Percentiles rank a stretch among this genome's conserved stretches.
Evolutionary conservation across 1,284 basidiomycete species (phyloP).

Genomic region (Fomitopsis palustris): DNA sequence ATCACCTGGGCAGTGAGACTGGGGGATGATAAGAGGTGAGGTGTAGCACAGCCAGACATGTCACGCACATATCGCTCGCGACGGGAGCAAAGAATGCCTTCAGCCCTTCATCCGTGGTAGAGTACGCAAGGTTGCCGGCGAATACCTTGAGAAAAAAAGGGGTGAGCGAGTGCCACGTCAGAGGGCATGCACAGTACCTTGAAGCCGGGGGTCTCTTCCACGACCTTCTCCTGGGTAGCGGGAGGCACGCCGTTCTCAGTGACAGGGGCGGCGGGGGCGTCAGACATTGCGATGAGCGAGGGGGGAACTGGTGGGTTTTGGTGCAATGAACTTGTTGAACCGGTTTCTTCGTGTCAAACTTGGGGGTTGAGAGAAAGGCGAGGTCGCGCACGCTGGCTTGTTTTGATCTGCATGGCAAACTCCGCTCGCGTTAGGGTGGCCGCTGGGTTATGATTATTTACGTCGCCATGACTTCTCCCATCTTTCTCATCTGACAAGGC

Average conservation of each 20-base stretch:
- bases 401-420: slow-evolving; percentile 31
- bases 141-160: slow-evolving; percentile 57
- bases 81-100: slow-evolving; percentile 84
- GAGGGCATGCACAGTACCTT: slow-evolving; percentile 46
- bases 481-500: slow-evolving; percentile 7
- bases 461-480: slow-evolving; percentile 30
- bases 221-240: slow-evolving; percentile 60
- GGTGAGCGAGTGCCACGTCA: slow-evolving; percentile 28
- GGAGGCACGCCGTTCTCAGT: slow-evolving; percentile 77
- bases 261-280: slow-evolving; percentile 77
- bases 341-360: slow-evolving; percentile 78
- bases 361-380: slow-evolving; percentile 66
- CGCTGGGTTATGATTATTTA: slow-evolving; percentile 13
- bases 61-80: slow-evolving; percentile 76
- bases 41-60: slow-evolving; percentile 10
- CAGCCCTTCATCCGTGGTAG: slow-evolving; percentile 87
- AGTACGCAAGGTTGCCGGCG: slow-evolving; percentile 85
- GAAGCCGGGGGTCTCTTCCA: slow-evolving; percentile 71
- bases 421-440: slow-evolving; percentile 22
- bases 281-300: slow-evolving; percentile 67
- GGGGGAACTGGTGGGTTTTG: slow-evolving; percentile 49
- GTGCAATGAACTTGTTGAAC: slow-evolving; percentile 67
- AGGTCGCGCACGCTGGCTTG: slow-evolving; percentile 26
- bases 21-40: slow-evolving; percentile 11
- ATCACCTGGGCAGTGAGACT: slow-evolving; percentile 64